These are phyloP conservation scores for Pinus tabuliformis DNA, from an alignment of 75 land plant genomes.

Conservation along the genomic window DNA sequence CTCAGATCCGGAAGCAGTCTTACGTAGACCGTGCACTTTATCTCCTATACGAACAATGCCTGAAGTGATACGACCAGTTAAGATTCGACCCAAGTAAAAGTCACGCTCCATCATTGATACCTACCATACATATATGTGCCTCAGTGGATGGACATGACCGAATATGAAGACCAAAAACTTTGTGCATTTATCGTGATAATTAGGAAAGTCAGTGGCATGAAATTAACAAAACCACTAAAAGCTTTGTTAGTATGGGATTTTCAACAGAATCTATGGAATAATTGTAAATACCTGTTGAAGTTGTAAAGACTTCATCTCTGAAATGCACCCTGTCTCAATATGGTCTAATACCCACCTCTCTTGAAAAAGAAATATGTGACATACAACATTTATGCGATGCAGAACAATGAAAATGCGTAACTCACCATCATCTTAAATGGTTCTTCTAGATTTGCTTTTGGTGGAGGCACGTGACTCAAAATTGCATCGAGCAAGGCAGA, in stretches of 20 bases:
- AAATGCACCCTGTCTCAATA: no score
- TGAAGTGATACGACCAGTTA: conserved; percentile 90
- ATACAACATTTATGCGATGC: background rate
- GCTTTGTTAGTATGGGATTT: background rate
- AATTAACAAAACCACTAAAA: background rate
- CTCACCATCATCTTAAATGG: conserved; percentile 95
- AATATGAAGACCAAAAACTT: background rate
- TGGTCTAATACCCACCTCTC: no score
- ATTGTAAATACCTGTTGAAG: background rate
- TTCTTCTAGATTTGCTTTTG: conserved; percentile 54
- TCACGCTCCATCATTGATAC: conserved; percentile 99
- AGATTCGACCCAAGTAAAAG: conserved; percentile 83
- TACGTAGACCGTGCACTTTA: conserved; percentile 80
- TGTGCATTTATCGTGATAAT: background rate
- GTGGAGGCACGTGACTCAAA: conserved; percentile 79
- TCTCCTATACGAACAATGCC: conserved; percentile 88
- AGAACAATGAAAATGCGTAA: conserved; percentile 2
- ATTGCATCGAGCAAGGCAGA: conserved; percentile 88
- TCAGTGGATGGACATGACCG: background rate
- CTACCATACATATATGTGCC: conserved; percentile 23
- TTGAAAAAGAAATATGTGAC: background rate
- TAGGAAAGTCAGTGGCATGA: background rate
- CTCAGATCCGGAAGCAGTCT: conserved; percentile 49
- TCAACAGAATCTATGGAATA: background rate
- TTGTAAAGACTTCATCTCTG: no score